Conservation (phyloP, 306 rosid genomes). For the Alnus rubra region DNA sequence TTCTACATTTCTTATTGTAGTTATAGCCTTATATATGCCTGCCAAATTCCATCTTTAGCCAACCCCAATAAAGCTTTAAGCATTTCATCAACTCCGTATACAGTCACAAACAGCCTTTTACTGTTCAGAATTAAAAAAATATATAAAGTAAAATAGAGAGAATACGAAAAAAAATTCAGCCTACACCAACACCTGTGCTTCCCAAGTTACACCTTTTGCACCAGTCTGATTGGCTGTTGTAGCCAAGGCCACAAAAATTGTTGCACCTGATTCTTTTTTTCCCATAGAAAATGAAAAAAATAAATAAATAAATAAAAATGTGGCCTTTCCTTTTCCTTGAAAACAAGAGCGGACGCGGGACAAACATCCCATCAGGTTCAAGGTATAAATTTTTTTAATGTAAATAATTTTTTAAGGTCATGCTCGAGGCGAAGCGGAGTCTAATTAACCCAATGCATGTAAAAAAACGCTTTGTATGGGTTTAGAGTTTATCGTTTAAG, state of each 20-base stretch:
- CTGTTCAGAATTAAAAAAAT: constrained; percentile 28
- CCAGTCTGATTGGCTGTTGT: constrained; percentile 26
- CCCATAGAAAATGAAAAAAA: constrained; percentile 12
- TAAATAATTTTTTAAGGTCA: too few relatives aligned
- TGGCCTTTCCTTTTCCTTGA: constrained; percentile 30
- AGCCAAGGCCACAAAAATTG: constrained; percentile 17
- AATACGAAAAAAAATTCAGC: constrained; percentile 1
- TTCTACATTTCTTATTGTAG: constrained; percentile 37
- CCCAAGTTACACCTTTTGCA: constrained; percentile 1
- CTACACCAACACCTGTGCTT: constrained; percentile 5
- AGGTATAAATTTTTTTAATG: too few relatives aligned
- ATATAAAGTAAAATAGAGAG: neutral
- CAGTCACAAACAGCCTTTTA: constrained; percentile 90
- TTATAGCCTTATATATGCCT: constrained; percentile 38
- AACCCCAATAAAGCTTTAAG: constrained; percentile 78
- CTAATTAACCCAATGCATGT: too few relatives aligned
- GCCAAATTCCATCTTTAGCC: constrained; percentile 72
- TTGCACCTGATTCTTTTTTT: constrained; percentile 24
- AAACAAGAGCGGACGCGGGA: constrained; percentile 11
- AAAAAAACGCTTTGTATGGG: too few relatives aligned
- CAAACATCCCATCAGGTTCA: too few relatives aligned
- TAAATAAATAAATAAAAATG: neutral
- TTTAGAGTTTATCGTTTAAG: too few relatives aligned
- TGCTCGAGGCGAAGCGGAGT: too few relatives aligned
- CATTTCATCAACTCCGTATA: constrained; percentile 57